phyloP scores from a whole-genome alignment of 768 basidiomycete species.

The Calocera cornea region DNA sequence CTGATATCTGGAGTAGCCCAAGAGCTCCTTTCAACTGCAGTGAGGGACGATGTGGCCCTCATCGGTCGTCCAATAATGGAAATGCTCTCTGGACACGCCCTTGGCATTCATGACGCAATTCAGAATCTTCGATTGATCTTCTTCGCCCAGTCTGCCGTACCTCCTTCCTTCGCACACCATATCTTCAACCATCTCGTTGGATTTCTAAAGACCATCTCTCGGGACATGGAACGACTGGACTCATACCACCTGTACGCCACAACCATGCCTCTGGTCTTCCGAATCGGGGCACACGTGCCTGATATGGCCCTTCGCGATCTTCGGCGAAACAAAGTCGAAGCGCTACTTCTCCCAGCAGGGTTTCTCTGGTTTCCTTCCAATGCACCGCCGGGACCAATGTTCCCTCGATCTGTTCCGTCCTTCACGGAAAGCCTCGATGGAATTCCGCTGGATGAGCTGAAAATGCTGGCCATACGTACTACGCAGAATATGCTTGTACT shows the following conservation, averaged over 20 bases:
- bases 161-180: conserved; percentile 50
- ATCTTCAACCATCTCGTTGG: conserved; percentile 60
- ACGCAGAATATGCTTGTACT: conserved; percentile 59
- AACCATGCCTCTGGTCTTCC: conserved; percentile 43
- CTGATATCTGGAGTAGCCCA: conserved; percentile 44
- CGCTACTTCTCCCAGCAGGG: conserved; percentile 53
- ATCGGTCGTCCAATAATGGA: conserved; percentile 51
- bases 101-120: conserved; percentile 36
- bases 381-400: conserved; percentile 46
- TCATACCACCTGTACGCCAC: conserved; percentile 42
- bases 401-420: conserved; percentile 34
- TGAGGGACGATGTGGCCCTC: conserved; percentile 63
- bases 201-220: conserved; percentile 35
- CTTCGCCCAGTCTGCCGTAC: conserved; percentile 42
- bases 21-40: conserved; percentile 44
- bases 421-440: conserved; percentile 24
- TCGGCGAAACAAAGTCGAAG: conserved; percentile 56
- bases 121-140: conserved; percentile 42
- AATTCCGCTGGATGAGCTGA: conserved; percentile 34
- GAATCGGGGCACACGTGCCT: conserved; percentile 49
- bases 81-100: conserved; percentile 38
- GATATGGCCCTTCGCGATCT: conserved; percentile 60
- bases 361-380: conserved; percentile 52
- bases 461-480: conserved; percentile 48
- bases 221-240: conserved; percentile 31